Conservation (phyloP, 2,329 filamentous ascomycete genomes). For the Alternaria sp. region DNA sequence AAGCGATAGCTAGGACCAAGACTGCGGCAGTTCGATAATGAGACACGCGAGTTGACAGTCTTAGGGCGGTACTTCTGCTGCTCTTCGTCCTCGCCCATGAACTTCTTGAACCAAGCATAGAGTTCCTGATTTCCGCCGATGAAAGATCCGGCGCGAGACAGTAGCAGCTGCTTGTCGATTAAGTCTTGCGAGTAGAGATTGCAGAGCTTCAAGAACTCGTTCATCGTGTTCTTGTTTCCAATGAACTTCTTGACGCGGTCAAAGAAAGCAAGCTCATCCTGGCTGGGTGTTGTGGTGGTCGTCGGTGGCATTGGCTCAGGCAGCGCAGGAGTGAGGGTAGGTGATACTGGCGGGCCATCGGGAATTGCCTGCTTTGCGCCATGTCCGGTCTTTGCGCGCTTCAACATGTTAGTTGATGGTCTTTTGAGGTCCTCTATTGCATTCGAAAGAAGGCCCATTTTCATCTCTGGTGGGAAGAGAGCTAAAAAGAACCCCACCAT, state of each 20-base stretch:
- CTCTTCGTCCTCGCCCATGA: slow-evolving; percentile 77
- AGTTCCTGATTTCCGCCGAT: slow-evolving; percentile 88
- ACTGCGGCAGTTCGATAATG: slow-evolving; percentile 93
- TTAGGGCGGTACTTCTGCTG: slow-evolving; percentile 56
- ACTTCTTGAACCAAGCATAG: slow-evolving; percentile 85
- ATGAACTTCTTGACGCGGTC: slow-evolving; percentile 97
- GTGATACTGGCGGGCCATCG: slow-evolving; percentile 71
- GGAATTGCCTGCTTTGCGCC: slow-evolving; percentile 66
- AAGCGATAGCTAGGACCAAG: slow-evolving; percentile 94
- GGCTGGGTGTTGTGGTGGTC: slow-evolving; percentile 72
- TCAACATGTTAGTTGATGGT: slow-evolving; percentile 7
- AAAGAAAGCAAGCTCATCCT: slow-evolving; percentile 91
- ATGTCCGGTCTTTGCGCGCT: slow-evolving; percentile 75
- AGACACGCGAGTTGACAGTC: slow-evolving; percentile 82
- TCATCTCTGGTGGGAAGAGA: not conserved
- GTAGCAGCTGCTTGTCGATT: slow-evolving; percentile 82
- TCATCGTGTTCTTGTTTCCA: slow-evolving; percentile 88
- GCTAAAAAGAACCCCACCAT: not conserved
- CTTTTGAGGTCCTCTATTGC: not conserved
- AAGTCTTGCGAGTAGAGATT: slow-evolving; percentile 94
- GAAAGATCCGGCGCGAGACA: slow-evolving; percentile 83
- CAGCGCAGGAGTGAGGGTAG: slow-evolving; percentile 84
- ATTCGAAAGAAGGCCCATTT: not conserved
- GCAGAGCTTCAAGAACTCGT: slow-evolving; percentile 95
- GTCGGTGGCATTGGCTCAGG: slow-evolving; percentile 86